A percentile compares a stretch with the other conserved stretches of the same genome.
These are phyloP conservation scores for Sarocladium oryzae DNA, from an alignment of 2,329 filamentous ascomycete genomes.

Conservation along the genomic window DNA sequence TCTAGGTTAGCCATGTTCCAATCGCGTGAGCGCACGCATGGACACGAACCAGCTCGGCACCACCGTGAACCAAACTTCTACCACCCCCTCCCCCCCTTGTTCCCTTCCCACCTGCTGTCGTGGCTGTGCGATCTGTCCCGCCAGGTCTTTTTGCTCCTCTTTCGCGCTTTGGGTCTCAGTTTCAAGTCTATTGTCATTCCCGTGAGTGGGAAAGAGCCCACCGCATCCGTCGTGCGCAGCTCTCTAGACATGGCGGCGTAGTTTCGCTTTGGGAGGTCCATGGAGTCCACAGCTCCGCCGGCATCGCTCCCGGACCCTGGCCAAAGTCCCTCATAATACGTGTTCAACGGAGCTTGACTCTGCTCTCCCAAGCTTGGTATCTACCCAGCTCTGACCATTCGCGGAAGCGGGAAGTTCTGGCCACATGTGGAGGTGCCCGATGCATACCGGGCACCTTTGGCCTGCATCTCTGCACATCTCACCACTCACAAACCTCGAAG, in stretches of 20 bases:
- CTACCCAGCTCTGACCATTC: not conserved
- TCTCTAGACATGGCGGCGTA: too few species aligned
- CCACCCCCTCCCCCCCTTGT: not conserved
- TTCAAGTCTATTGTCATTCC: not conserved
- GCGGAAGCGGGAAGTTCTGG: not conserved
- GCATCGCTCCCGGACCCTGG: not conserved
- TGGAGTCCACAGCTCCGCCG: too few species aligned
- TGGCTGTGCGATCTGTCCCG: not conserved
- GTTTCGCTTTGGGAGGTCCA: too few species aligned
- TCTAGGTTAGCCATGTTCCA: not conserved
- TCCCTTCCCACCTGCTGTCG: not conserved
- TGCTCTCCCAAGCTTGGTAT: not conserved
- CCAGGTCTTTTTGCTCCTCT: not conserved
- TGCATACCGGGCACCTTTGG: not conserved
- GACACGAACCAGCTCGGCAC: not conserved
- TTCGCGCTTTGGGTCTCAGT: not conserved
- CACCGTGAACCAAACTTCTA: slow-evolving; percentile 6
- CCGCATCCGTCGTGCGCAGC: too few species aligned
- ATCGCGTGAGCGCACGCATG: not conserved
- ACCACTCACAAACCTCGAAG: not conserved
- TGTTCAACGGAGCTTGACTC: not conserved
- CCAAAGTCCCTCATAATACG: not conserved
- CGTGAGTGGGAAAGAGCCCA: not conserved
- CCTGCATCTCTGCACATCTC: not conserved
- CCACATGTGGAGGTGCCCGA: slow-evolving; percentile 1